Evolutionary conservation across 129 eudicot species (phyloP).

Genomic region (Helichrysum umbraculigerum): DNA sequence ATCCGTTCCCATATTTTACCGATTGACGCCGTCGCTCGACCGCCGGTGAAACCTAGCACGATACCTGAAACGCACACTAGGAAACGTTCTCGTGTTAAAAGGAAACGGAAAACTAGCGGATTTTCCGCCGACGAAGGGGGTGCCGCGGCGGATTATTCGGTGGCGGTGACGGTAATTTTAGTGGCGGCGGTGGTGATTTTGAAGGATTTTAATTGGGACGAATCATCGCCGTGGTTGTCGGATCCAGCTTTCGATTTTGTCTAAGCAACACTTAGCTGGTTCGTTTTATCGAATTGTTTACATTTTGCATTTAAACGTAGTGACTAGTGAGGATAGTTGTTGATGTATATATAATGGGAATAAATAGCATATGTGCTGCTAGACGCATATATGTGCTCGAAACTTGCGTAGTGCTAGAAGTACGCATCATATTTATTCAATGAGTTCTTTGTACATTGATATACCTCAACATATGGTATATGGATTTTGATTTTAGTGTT

Average conservation of each 20-base stretch:
- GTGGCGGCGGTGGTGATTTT: slow-evolving; percentile 25
- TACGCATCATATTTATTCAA: too few relatives aligned
- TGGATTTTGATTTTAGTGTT: too few relatives aligned
- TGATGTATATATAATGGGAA: not conserved
- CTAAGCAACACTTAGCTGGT: slow-evolving; percentile 41
- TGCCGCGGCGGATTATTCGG: slow-evolving; percentile 28
- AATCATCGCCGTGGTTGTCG: slow-evolving; percentile 31
- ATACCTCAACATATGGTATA: too few relatives aligned
- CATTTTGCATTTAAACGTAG: slow-evolving; percentile 41
- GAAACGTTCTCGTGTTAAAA: slow-evolving; percentile 32
- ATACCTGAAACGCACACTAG: slow-evolving; percentile 25
- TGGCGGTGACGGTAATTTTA: slow-evolving; percentile 26
- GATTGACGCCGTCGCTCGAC: slow-evolving; percentile 43
- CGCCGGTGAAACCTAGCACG: slow-evolving; percentile 35
- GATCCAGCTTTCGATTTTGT: slow-evolving; percentile 52
- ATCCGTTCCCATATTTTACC: slow-evolving; percentile 22
- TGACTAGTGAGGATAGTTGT: slow-evolving; percentile 35
- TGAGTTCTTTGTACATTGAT: too few relatives aligned
- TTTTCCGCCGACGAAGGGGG: slow-evolving; percentile 27
- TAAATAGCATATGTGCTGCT: not conserved
- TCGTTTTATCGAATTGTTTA: slow-evolving; percentile 43
- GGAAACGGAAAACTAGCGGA: slow-evolving; percentile 15
- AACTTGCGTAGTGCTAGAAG: not conserved
- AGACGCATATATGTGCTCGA: not conserved
- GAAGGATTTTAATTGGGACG: slow-evolving; percentile 37